Conservation (phyloP, 2,329 filamentous ascomycete genomes). For the Parafenestella ontariensis region DNA sequence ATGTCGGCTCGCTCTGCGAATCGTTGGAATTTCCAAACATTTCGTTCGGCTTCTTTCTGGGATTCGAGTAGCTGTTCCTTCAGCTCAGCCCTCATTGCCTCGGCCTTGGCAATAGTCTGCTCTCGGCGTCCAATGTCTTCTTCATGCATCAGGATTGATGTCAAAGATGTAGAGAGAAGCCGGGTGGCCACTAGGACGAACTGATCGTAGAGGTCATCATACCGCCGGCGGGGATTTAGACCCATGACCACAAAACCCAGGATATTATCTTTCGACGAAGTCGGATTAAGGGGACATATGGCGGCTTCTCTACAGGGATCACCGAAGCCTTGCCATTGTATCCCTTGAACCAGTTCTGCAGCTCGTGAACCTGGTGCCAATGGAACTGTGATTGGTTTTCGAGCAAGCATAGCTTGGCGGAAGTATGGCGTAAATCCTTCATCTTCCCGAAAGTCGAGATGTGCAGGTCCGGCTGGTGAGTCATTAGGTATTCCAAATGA, state of each 20-base stretch:
- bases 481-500: conserved; percentile 26
- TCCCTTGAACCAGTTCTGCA: conserved; percentile 30
- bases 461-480: conserved; percentile 28
- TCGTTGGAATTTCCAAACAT: conserved; percentile 44
- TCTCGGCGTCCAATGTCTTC: conserved; percentile 47
- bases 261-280: conserved; percentile 40
- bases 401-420: conserved; percentile 33
- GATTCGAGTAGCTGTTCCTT: conserved; percentile 15
- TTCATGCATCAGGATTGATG: conserved; percentile 50
- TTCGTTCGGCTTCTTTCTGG: conserved; percentile 37
- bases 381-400: conserved; percentile 36
- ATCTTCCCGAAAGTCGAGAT: conserved; percentile 27
- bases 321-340: conserved; percentile 44
- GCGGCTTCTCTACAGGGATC: conserved; percentile 43
- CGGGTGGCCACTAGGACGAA: conserved; percentile 47
- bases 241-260: conserved; percentile 52
- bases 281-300: conserved; percentile 47
- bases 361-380: conserved; percentile 39
- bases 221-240: conserved; percentile 48
- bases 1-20: conserved; percentile 51
- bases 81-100: conserved; percentile 12
- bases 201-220: conserved; percentile 49
- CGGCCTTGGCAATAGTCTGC: conserved; percentile 36
- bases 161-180: conserved; percentile 48
- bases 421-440: conserved; percentile 36